Base-by-base conservation (phyloP, 2,329 filamentous ascomycete genomes). In the Paecilomyces sp. region DNA sequence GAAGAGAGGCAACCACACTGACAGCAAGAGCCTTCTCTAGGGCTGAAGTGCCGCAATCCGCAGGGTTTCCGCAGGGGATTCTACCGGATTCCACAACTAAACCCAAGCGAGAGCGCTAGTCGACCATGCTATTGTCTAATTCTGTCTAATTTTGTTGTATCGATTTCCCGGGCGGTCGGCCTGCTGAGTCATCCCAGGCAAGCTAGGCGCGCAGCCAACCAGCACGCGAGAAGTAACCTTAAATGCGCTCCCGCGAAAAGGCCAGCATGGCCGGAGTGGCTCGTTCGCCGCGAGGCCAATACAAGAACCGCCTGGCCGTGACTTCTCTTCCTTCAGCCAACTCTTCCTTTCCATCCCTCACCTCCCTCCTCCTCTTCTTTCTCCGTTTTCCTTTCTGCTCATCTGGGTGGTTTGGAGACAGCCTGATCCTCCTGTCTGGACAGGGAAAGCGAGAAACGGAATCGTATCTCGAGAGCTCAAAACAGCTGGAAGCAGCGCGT, bases 221-320 rank as follows among this genome's bases (percentile, higher is more conserved):
- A 70, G 1, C 31, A 41, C 8, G 18, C 65, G 69, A 73, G 68
- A 62, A 77, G 73, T 77, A 74, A 72, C 72, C 73, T 72, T 67
- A 70, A 68, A 68, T 64, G 61, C 57, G 56, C 30, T 30, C 50
- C 54, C 56, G 59, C 61, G 74, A 77, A 77, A 76, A 77, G 75
- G 75, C 74, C 75, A 77, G 70, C 69, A 72, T 77, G 74, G 75
- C 72, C 72, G 71, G 70, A 71, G 68, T 63, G 66, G 62, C 62
- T 65, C 61, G 63, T 69, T 66, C 63, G 67, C 66, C 65, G 65
- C 65, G 62, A 58, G 60, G 57, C 62, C 66, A 65, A 70, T 74
- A 72, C 69, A 74, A 73, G 70, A 68, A 66, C 60, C 61, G 61
- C 60, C 62, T 60, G 59, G 53, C 59, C 60, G 56, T 58, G 60